Base-by-base conservation (phyloP, 768 basidiomycete species). In the Podaxis sp. region DNA sequence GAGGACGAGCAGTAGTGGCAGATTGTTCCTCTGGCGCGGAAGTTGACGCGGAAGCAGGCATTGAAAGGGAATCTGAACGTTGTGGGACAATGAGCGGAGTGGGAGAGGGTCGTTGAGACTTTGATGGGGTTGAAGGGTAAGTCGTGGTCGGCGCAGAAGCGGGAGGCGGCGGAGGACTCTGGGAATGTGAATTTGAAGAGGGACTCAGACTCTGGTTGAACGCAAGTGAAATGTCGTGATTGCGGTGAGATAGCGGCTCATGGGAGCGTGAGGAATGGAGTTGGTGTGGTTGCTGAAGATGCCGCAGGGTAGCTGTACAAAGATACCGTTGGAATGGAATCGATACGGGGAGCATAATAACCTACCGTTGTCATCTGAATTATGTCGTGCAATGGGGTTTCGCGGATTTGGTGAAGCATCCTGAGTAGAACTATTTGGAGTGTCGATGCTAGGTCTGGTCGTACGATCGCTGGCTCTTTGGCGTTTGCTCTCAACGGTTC, bases 261-360 rank as follows among this genome's bases (percentile, higher is more conserved):
- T 75, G 70, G 11, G 79, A 79, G 53, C 76, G 77, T 21, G 78
- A 76, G 14, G 72, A 63, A 40, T 77, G 77, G 28, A 79, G 70
- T 7, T 67, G 59, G 13, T 67, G 68, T 36, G 71, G 63, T 36
- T 71, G 72, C 40, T 69, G 63, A 38, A 67, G 65, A 16, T 44
- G 42, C 54, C 70, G 73, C 28, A 73, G 67, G 13, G 70, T 71
- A 14, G 69, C 74, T 76, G 62, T 18, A 38, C 27, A 55, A 46
- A 63, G 44, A 25, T 42, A 23, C 32, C 38, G 64, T 65, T 61
- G 65, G 53, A 62, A 16, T 37, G 64, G 5, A 50, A 50, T 44
- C 6, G 5, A 54, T 18, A n/a, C 46, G 63, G 32, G 38, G 55
- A 58, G 60, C 54, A 52, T 21, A 42, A 53, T 50, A 61, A 65